phyloP scores from a whole-genome alignment of 345 rosid genomes.

The Raphanus sativus region DNA sequence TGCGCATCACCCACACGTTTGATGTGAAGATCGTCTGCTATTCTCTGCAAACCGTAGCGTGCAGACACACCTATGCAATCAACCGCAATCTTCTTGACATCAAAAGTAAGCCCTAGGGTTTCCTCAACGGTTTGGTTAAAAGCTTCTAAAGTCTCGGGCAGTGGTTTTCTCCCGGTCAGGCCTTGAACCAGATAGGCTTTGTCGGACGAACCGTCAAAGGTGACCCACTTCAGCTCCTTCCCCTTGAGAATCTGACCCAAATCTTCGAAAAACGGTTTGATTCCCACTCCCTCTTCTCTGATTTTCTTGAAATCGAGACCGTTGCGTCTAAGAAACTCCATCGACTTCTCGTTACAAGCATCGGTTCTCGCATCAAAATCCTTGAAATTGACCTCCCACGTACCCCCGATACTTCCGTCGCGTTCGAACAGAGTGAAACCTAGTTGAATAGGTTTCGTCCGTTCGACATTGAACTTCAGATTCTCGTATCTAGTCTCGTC shows the following conservation, averaged over 20 bases:
- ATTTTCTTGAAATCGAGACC: constrained; percentile 7
- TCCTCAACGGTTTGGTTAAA: background rate
- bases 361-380: background rate
- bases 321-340: constrained; percentile 1
- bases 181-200: background rate
- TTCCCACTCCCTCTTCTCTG: background rate
- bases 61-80: background rate
- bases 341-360: background rate
- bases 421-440: constrained; percentile 1
- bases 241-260: background rate
- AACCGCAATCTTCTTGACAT: background rate
- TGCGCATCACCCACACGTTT: background rate
- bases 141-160: background rate
- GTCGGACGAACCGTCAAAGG: constrained; percentile 14
- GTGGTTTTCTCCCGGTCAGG: background rate
- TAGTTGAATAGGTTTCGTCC: constrained; percentile 12
- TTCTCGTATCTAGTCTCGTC: background rate
- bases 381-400: constrained; percentile 14
- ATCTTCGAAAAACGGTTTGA: background rate
- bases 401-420: background rate
- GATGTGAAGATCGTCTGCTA: background rate
- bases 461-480: background rate
- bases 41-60: background rate
- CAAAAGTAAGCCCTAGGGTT: background rate
- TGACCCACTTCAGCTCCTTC: background rate